phyloP scores from a whole-genome alignment of 352 stramenopile genomes.

The Phytophthora hybrid region DNA sequence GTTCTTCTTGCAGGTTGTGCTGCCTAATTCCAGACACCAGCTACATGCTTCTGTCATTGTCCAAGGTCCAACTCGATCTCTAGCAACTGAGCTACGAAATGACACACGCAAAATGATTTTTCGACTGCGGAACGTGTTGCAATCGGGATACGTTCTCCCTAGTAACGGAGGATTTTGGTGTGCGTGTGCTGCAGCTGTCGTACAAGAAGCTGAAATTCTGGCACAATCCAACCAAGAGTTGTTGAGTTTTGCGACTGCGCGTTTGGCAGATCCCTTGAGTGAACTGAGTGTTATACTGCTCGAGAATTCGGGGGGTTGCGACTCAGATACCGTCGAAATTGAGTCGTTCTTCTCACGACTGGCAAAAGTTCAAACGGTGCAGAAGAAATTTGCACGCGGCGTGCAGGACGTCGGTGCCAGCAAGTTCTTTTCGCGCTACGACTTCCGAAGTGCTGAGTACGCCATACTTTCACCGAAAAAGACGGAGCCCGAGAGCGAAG shows the following conservation, averaged over 20 bases:
- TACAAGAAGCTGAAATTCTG: slow-evolving; percentile 9
- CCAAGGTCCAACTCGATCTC: slow-evolving; percentile 29
- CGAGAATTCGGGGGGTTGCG: slow-evolving; percentile 21
- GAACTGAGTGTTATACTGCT: slow-evolving; percentile 34
- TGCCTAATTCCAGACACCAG: slow-evolving; percentile 5
- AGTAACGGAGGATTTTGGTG: slow-evolving; percentile 41
- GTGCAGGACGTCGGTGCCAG: slow-evolving; percentile 28
- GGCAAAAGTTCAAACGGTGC: slow-evolving; percentile 16
- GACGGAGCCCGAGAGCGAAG: slow-evolving; percentile 30
- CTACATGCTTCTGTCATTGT: slow-evolving; percentile 28
- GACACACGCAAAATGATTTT: slow-evolving; percentile 23
- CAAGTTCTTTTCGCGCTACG: slow-evolving; percentile 38
- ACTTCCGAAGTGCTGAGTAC: slow-evolving; percentile 31
- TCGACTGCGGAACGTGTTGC: slow-evolving; percentile 32
- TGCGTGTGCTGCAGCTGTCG: slow-evolving; percentile 30
- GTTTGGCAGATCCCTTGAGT: slow-evolving; percentile 17
- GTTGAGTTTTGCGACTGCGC: slow-evolving; percentile 14
- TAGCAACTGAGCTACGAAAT: slow-evolving; percentile 31
- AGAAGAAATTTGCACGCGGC: slow-evolving; percentile 30
- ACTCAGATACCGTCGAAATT: not conserved
- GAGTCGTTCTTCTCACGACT: slow-evolving; percentile 34
- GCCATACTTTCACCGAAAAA: slow-evolving; percentile 7
- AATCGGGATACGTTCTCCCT: slow-evolving; percentile 30
- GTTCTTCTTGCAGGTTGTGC: slow-evolving; percentile 26
- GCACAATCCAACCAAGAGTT: slow-evolving; percentile 8